phyloP scores from a whole-genome alignment of 2,329 filamentous ascomycete genomes.

The Calonectria pseudoturangicola region DNA sequence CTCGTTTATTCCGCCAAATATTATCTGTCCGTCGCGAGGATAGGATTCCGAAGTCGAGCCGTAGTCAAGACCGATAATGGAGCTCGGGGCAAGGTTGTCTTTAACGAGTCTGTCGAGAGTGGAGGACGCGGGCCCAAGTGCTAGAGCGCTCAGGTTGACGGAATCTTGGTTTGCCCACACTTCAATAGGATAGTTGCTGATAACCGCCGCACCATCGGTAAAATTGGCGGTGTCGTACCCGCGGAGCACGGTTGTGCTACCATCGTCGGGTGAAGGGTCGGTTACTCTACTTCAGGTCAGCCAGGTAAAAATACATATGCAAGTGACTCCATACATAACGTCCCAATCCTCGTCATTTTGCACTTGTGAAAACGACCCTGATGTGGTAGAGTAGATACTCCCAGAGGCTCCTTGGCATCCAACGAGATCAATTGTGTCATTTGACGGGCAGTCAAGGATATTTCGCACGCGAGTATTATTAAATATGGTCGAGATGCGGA shows the following conservation, averaged over 20 bases:
- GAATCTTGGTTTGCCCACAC: conserved; percentile 36
- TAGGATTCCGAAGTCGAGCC: conserved; percentile 34
- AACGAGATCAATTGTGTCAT: conserved; percentile 28
- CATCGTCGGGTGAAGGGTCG: conserved; percentile 30
- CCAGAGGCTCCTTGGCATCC: conserved; percentile 39
- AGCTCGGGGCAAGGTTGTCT: conserved; percentile 26
- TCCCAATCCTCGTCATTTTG: conserved; percentile 36
- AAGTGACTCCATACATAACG: conserved; percentile 20
- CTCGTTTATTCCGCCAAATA: conserved; percentile 34
- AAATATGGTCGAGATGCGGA: conserved; percentile 38
- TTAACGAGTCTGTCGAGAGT: conserved; percentile 24
- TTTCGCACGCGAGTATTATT: conserved; percentile 39
- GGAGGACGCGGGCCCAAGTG: conserved; percentile 30
- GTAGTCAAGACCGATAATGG: conserved; percentile 31
- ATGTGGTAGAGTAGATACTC: conserved; percentile 34
- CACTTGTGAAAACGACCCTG: conserved; percentile 20
- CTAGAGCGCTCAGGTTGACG: conserved; percentile 36
- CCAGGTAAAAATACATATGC: background rate
- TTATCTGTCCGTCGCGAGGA: conserved; percentile 34
- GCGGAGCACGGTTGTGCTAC: conserved; percentile 30
- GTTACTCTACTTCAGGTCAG: conserved; percentile 21
- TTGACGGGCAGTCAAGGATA: conserved; percentile 33
- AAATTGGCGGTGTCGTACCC: conserved; percentile 38
- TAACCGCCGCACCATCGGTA: conserved; percentile 18
- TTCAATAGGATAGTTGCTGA: conserved; percentile 34